phyloP scores from a whole-genome alignment of 2,329 filamentous ascomycete species.

The Fusarium sp. region DNA sequence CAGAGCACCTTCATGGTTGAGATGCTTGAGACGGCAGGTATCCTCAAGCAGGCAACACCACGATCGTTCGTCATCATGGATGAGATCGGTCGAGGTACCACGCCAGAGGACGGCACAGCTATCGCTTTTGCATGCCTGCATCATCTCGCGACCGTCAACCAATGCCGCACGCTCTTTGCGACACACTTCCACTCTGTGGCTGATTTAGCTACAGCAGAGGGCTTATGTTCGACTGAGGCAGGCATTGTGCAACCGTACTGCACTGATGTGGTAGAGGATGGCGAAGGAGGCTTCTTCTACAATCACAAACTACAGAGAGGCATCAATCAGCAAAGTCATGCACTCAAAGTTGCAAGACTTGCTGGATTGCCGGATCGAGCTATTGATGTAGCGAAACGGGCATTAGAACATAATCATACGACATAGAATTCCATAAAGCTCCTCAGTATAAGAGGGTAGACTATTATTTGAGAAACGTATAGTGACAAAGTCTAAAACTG shows the following conservation, averaged over 20 bases:
- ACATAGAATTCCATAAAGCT: neutral
- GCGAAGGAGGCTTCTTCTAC: slow-evolving; percentile 80
- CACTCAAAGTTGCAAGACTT: slow-evolving; percentile 90
- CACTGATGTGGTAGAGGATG: slow-evolving; percentile 86
- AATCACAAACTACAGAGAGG: slow-evolving; percentile 84
- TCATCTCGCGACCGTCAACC: slow-evolving; percentile 82
- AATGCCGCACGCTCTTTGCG: slow-evolving; percentile 86
- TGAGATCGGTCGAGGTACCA: slow-evolving; percentile 94
- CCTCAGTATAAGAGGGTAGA: neutral
- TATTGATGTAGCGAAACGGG: slow-evolving; percentile 72
- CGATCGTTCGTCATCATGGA: slow-evolving; percentile 98
- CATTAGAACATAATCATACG: slow-evolving; percentile 55
- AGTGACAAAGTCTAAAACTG: neutral
- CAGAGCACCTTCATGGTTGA: slow-evolving; percentile 99
- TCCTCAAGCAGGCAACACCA: slow-evolving; percentile 84
- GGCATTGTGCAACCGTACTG: slow-evolving; percentile 78
- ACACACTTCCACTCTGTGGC: slow-evolving; percentile 92
- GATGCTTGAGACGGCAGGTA: slow-evolving; percentile 95
- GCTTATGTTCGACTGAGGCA: slow-evolving; percentile 51
- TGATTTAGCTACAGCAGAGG: slow-evolving; percentile 74
- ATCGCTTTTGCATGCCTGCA: slow-evolving; percentile 90
- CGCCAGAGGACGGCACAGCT: slow-evolving; percentile 89
- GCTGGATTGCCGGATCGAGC: slow-evolving; percentile 83
- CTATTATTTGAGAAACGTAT: neutral
- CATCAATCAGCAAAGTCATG: slow-evolving; percentile 88